Evolutionary conservation across 805 yeast species (phyloP).

Genomic region (Hanseniaspora mollemarum): DNA sequence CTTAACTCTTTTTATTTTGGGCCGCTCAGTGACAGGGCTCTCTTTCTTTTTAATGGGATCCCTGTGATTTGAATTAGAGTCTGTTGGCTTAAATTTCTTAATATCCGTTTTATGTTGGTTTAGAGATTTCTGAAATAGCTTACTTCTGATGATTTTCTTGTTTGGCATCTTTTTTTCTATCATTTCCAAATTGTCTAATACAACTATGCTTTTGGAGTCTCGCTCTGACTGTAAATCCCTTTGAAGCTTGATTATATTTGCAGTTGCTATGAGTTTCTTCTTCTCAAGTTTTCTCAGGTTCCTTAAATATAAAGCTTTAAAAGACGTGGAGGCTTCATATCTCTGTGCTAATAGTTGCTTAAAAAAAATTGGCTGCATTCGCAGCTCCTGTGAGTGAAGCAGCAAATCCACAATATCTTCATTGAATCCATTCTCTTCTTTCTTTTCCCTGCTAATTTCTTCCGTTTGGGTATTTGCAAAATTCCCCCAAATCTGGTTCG

Average conservation of each 20-base stretch:
- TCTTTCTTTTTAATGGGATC: constrained; percentile 25
- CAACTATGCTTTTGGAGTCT: constrained; percentile 3
- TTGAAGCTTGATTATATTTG: not conserved
- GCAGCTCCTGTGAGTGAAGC: not conserved
- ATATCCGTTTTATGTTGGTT: constrained; percentile 22
- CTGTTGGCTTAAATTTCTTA: constrained; percentile 9
- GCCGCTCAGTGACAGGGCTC: constrained; percentile 27
- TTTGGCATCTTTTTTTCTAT: constrained; percentile 24
- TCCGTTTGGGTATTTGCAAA: not conserved
- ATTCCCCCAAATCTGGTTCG: constrained; percentile 10
- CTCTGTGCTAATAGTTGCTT: not conserved
- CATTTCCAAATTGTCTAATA: constrained; percentile 20
- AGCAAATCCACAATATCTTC: not conserved
- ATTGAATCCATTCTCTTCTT: not conserved
- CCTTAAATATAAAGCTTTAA: not conserved
- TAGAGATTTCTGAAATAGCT: constrained; percentile 28
- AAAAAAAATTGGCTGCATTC: not conserved
- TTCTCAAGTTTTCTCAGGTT: not conserved
- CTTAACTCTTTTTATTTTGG: constrained; percentile 29
- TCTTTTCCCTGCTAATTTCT: not conserved
- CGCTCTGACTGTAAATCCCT: not conserved
- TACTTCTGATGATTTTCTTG: constrained; percentile 30
- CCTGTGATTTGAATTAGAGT: constrained; percentile 31
- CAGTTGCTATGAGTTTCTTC: constrained; percentile 1
- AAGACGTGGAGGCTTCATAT: not conserved